Base-by-base conservation (phyloP, 2,329 filamentous ascomycete species). In the Aphanocladium album region DNA sequence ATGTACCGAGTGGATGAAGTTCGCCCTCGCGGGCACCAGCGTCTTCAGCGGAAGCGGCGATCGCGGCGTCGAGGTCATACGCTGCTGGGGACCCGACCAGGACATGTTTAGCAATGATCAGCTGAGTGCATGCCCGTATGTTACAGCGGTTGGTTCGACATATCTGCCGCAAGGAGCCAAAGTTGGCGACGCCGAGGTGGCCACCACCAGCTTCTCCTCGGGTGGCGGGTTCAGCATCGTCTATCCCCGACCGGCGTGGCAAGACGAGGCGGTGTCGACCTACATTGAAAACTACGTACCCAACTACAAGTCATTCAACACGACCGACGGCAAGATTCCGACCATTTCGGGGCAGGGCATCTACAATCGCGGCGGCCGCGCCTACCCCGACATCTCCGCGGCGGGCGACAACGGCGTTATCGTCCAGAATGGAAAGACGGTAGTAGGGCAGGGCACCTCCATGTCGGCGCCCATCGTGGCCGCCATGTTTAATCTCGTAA, bases 131-230 rank as follows among this genome's bases (percentile, higher is more conserved):
- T 81, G 66, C 77, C 63, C 80, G 76, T 6, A 77, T 65, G 69
- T 83, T 25, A 80, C 78, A 0, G 73, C 77, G 4, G 79, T 83
- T 3, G 80, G 80, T 35, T 79, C 79, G 12, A 83, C 81, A 0
- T 72, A 78, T 66, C 71, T 82, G 33, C 68, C 70, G 33, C 71
- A 71, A 50, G 73, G 73, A 14, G 73, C 73, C 5, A 72, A 74
- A 1, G 70, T 77, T 71, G 61, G 77, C 77, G 25, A 79, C 75
- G 64, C 73, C 78, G 66, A 82, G 68, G 67, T 76, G 70, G 7
- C 78, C 77, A 68, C 75, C 73, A 64, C 75, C 70, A n/a, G 77
- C 73, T 81, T 81, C 68, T 37, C 39, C 7, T 50, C 43, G 9
- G 59, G 59, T 16, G 59, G 59, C 19, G 59, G 59, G 2, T 61